A percentile compares a stretch with the other conserved stretches of the same genome.
These are phyloP conservation scores for Aspergillus brasiliensis DNA, from an alignment of 2,329 filamentous ascomycete genomes.

Conservation along the genomic window DNA sequence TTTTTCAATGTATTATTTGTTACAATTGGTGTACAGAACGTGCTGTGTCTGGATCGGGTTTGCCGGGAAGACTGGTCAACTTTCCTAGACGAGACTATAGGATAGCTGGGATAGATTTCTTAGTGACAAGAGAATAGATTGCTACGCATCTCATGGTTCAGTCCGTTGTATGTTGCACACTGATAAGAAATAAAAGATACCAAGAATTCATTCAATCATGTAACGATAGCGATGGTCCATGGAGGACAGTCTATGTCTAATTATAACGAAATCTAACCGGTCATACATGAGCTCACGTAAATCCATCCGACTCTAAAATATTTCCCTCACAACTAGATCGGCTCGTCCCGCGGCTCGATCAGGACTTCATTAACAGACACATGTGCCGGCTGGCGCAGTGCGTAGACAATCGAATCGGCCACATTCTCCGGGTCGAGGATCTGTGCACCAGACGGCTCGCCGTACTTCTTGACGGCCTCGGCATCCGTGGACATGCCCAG, in stretches of 20 bases:
- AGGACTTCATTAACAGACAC: slow-evolving; percentile 79
- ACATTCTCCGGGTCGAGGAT: slow-evolving; percentile 75
- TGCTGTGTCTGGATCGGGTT: too few species aligned
- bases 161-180: too few species aligned
- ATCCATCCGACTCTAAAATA: neutral
- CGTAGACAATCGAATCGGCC: slow-evolving; percentile 72
- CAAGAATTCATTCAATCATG: too few species aligned
- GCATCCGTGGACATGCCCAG: slow-evolving; percentile 73
- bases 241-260: neutral
- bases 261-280: neutral
- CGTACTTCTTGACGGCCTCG: slow-evolving; percentile 78
- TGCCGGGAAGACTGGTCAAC: too few species aligned
- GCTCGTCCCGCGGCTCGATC: slow-evolving; percentile 76
- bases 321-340: slow-evolving; percentile 61
- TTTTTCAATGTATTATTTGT: too few species aligned
- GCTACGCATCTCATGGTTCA: too few species aligned
- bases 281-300: neutral
- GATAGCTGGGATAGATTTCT: too few species aligned
- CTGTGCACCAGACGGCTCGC: slow-evolving; percentile 72
- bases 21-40: too few species aligned
- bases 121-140: too few species aligned
- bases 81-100: too few species aligned
- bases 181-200: too few species aligned
- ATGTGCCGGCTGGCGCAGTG: slow-evolving; percentile 71
- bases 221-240: too few species aligned